phyloP scores from a whole-genome alignment of 2,329 filamentous ascomycete genomes.

The Pyrenophora tritici-repentis region DNA sequence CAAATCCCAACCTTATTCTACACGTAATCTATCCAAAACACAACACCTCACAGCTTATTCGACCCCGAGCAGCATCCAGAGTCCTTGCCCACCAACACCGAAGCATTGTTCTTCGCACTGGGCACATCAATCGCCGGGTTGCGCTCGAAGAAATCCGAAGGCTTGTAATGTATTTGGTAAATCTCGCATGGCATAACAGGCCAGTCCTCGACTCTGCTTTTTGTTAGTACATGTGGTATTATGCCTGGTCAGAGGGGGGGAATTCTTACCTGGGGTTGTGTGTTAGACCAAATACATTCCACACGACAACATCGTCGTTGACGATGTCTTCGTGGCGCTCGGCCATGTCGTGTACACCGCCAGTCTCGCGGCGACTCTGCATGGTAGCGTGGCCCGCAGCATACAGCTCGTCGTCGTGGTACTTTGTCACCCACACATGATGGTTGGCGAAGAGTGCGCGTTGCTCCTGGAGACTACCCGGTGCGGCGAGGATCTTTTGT shows the following conservation, averaged over 20 bases:
- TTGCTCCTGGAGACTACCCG: conserved; percentile 51
- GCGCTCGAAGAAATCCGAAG: conserved; percentile 59
- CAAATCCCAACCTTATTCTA: too few species aligned
- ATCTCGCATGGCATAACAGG: conserved; percentile 58
- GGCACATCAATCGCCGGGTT: conserved; percentile 62
- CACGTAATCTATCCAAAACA: not conserved
- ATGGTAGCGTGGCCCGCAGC: conserved; percentile 56
- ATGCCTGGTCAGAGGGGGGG: not conserved
- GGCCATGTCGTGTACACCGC: conserved; percentile 52
- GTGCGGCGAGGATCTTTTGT: conserved; percentile 56
- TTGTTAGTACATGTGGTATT: not conserved
- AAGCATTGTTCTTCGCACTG: conserved; percentile 37
- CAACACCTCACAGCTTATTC: conserved; percentile 17
- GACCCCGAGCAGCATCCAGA: conserved; percentile 21
- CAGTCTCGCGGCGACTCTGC: conserved; percentile 51
- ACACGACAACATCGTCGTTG: conserved; percentile 56
- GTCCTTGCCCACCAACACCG: conserved; percentile 36
- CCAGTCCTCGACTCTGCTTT: conserved; percentile 52
- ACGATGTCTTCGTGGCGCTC: conserved; percentile 50
- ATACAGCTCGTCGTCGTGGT: conserved; percentile 58
- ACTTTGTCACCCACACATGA: conserved; percentile 61
- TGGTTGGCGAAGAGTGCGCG: conserved; percentile 57
- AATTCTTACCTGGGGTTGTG: conserved; percentile 53
- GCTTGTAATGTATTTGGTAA: conserved; percentile 54
- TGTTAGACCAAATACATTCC: conserved; percentile 57